Conservation (phyloP, 441 rosid genomes). For the Corymbia citriodora region DNA sequence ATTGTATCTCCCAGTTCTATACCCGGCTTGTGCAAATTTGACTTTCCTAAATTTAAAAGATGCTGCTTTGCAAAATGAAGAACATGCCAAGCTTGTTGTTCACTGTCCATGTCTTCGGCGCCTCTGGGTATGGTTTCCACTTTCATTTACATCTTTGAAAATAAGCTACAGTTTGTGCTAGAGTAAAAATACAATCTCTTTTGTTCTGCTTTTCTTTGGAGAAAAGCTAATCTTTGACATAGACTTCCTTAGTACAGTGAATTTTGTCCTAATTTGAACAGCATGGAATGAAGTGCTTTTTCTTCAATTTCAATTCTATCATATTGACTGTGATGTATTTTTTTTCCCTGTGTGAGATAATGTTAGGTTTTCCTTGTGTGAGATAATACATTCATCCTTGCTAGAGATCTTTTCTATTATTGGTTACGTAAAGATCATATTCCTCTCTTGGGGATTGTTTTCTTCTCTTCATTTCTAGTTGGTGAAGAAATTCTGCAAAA, state of each 20-base stretch:
- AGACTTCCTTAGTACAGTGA: not conserved
- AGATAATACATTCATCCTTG: not conserved
- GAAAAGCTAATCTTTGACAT: not conserved
- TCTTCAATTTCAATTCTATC: not conserved
- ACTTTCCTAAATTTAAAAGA: slow-evolving; percentile 85
- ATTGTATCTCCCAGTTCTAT: slow-evolving; percentile 55
- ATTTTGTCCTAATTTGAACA: not conserved
- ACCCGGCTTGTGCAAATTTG: slow-evolving; percentile 71
- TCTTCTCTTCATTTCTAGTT: not conserved
- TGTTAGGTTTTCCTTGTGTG: not conserved
- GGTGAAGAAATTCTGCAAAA: not conserved
- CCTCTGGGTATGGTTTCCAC: slow-evolving; percentile 57
- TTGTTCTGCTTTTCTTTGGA: not conserved
- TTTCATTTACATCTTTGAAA: not conserved
- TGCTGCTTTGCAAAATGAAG: slow-evolving; percentile 60
- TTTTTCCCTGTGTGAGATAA: not conserved
- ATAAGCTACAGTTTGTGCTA: not conserved
- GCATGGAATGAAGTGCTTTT: not conserved
- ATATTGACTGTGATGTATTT: not conserved
- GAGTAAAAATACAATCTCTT: not conserved
- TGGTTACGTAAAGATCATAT: not conserved
- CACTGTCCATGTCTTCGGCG: slow-evolving; percentile 61
- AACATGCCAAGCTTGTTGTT: slow-evolving; percentile 59
- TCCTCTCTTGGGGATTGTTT: not conserved
- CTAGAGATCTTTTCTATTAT: not conserved